Conservation (phyloP, 495 filamentous ascomycete species). For the Collariella sp. region DNA sequence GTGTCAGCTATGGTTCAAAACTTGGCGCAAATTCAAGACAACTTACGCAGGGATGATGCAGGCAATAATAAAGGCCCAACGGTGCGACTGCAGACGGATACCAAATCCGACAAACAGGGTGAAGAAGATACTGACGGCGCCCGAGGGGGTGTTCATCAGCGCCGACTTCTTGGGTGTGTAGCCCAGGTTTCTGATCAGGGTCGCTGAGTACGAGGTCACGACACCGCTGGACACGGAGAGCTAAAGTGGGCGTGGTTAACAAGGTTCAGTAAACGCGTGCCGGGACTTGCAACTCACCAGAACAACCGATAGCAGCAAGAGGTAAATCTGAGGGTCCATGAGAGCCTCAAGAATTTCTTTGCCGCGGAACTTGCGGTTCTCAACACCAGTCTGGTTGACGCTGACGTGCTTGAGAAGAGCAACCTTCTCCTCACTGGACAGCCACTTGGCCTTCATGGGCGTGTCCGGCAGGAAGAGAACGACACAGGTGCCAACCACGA, state of each 20-base stretch:
- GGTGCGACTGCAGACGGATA: slow-evolving; percentile 26
- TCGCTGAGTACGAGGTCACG: slow-evolving; percentile 53
- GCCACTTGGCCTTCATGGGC: slow-evolving; percentile 44
- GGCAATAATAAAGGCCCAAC: slow-evolving; percentile 29
- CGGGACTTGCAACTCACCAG: slow-evolving; percentile 15
- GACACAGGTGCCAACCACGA: slow-evolving; percentile 39
- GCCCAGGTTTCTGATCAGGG: slow-evolving; percentile 49
- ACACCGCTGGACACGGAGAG: slow-evolving; percentile 51
- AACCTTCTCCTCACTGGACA: slow-evolving; percentile 42
- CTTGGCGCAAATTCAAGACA: no score
- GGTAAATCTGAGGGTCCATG: slow-evolving; percentile 29
- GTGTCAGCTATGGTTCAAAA: background rate
- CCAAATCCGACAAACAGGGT: slow-evolving; percentile 45
- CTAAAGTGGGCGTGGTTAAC: slow-evolving; percentile 3
- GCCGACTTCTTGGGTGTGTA: slow-evolving; percentile 46
- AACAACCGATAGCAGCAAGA: slow-evolving; percentile 25
- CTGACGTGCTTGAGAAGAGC: slow-evolving; percentile 32
- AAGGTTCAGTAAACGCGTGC: background rate
- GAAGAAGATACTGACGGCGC: slow-evolving; percentile 46
- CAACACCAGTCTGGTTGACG: slow-evolving; percentile 43
- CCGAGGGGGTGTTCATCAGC: slow-evolving; percentile 53
- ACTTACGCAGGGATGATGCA: slow-evolving; percentile 31
- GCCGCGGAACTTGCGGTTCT: slow-evolving; percentile 43
- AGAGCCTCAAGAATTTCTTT: slow-evolving; percentile 34
- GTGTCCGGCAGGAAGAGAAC: slow-evolving; percentile 45